Evolutionary conservation across 1,284 basidiomycete genomes (phyloP).

Genomic region (Ceratobasidium sp.): DNA sequence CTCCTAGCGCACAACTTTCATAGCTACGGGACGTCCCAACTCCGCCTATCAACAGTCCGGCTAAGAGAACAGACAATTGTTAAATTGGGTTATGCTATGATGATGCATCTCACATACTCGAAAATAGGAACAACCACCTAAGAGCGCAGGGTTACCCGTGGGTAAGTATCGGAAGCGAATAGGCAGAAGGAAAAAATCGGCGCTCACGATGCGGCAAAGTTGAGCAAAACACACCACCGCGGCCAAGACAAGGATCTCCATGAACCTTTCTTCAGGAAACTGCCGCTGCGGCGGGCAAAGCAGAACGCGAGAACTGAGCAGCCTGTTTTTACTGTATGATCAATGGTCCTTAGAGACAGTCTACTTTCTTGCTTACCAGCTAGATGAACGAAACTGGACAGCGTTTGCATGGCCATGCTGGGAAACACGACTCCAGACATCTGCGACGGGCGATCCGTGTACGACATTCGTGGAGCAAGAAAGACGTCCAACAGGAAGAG

Average conservation of each 20-base stretch:
- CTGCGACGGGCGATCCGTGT: slow-evolving; percentile 29
- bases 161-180: slow-evolving; percentile 9
- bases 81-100: neutral
- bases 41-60: slow-evolving; percentile 52
- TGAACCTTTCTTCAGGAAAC: slow-evolving; percentile 44
- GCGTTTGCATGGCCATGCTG: slow-evolving; percentile 45
- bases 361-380: slow-evolving; percentile 42
- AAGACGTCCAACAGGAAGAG: neutral
- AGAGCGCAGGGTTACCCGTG: neutral
- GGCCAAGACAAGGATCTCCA: slow-evolving; percentile 46
- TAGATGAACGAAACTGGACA: slow-evolving; percentile 47
- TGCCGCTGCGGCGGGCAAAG: slow-evolving; percentile 47
- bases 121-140: slow-evolving; percentile 50
- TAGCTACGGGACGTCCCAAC: slow-evolving; percentile 49
- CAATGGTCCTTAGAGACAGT: neutral
- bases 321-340: slow-evolving; percentile 43
- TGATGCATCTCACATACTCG: slow-evolving; percentile 45
- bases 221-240: slow-evolving; percentile 47
- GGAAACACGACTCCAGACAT: slow-evolving; percentile 45
- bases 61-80: slow-evolving; percentile 38
- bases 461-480: slow-evolving; percentile 35
- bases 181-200: neutral
- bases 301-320: slow-evolving; percentile 48
- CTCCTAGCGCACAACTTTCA: slow-evolving; percentile 50
- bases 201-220: slow-evolving; percentile 49